Base-by-base conservation (phyloP, 164 flowering plant species). In the Houttuynia cordata region DNA sequence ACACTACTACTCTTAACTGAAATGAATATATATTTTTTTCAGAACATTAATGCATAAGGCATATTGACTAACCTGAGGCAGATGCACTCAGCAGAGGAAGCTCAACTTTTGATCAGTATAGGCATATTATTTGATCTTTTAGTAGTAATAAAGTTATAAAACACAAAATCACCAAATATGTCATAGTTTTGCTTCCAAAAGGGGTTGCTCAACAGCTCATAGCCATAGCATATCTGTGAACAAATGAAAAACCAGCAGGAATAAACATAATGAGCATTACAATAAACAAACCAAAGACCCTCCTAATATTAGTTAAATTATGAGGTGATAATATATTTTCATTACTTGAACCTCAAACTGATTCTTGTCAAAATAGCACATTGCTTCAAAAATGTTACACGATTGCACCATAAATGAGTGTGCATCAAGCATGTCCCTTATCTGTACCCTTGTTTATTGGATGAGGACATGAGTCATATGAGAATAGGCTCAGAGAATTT, bases 131-230 rank as follows among this genome's bases (percentile, higher is more conserved):
- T 8, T 40, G 25, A 23, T 13, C 24, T 40, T 58, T 37, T 7
- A 37, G 10, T 18, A 8, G 14, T 42, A 41, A 5, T n/a, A n/a
- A n/a, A n/a, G n/a, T n/a, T n/a, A n/a, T 13, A 42, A 24, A 37
- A n/a, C 15, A 10, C n/a, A n/a, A 25, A 75, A 95, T 70, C 74
- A 91, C 98, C 80, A 66, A 74, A 90, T 53, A 70, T 23, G 69
- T 93, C 99, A 74, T 90, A 90, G 65, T 93, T 78, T 68, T 97
- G 80, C 74, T 90, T 93, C 97, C 92, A 85, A 45, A 84, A 15
- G 21, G 82, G 79, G 77, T 93, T 80, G 10, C 78, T 83, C 60
- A 93, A 76, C 56, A 93, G 72, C 78, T 93, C 99, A 75, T 69
- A 93, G 39, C 91, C 93, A 86, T 93, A 93, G 53, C 74, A 83